A percentile compares a stretch with the other conserved stretches of the same genome.
These are phyloP conservation scores for Caulochytrium protostelioides DNA, from an alignment of 371 early-diverging fungal species.

Conservation along the genomic window DNA sequence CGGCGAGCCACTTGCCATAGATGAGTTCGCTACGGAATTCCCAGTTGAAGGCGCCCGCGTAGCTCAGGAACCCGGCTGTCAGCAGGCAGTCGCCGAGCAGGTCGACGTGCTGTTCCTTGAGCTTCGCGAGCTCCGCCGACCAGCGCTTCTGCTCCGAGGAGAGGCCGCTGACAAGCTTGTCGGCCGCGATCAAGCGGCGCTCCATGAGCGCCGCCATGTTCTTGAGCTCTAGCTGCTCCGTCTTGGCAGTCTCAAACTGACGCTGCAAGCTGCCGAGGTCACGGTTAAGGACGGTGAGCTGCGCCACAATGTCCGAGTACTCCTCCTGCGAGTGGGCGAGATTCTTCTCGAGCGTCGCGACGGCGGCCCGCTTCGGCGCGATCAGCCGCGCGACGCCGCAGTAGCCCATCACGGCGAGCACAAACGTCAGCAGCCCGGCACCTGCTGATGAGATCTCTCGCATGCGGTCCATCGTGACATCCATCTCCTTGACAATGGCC, in stretches of 20 bases:
- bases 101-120: slow-evolving; percentile 26
- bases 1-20: slow-evolving; percentile 25
- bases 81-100: slow-evolving; percentile 33
- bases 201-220: slow-evolving; percentile 40
- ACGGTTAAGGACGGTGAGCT: slow-evolving; percentile 22
- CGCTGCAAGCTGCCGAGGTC: slow-evolving; percentile 23
- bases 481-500: slow-evolving; percentile 29
- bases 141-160: slow-evolving; percentile 33
- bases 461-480: slow-evolving; percentile 29
- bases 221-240: slow-evolving; percentile 35
- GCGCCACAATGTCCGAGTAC: slow-evolving; percentile 31
- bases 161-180: slow-evolving; percentile 36
- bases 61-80: slow-evolving; percentile 30
- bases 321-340: slow-evolving; percentile 29
- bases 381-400: slow-evolving; percentile 38
- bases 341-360: slow-evolving; percentile 30
- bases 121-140: slow-evolving; percentile 22
- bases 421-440: slow-evolving; percentile 30
- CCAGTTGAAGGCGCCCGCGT: slow-evolving; percentile 42
- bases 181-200: slow-evolving; percentile 30
- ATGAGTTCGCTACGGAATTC: slow-evolving; percentile 31
- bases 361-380: slow-evolving; percentile 33
- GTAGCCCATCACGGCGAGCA: slow-evolving; percentile 35
- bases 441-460: slow-evolving; percentile 35
- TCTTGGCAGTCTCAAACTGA: slow-evolving; percentile 30